Evolutionary conservation across 139 green algal genomes (phyloP).

Genomic region (Edaphochlamys debaryana): DNA sequence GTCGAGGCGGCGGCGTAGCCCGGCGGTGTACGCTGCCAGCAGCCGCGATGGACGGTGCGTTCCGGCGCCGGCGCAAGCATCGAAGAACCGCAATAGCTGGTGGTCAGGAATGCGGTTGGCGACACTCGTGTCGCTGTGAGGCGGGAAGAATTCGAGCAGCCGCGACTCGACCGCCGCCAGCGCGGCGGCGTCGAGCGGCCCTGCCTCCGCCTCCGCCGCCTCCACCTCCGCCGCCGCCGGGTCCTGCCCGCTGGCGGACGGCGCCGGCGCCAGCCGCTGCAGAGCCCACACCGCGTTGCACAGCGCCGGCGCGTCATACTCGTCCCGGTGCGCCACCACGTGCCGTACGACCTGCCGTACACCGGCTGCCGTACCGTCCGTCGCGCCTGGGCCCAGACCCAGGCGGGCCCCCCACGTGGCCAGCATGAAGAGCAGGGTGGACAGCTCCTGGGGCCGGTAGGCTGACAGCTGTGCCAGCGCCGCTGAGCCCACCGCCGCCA

Average conservation of each 20-base stretch:
- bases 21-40: background rate
- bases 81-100: constrained; percentile 25
- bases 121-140: background rate
- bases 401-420: background rate
- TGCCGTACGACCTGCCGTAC: background rate
- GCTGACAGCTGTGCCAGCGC: background rate
- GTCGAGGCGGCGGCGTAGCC: background rate
- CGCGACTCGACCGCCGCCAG: constrained; percentile 1
- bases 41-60: background rate
- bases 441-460: constrained; percentile 25
- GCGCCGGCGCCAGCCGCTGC: constrained; percentile 7
- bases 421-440: constrained; percentile 10
- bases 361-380: background rate
- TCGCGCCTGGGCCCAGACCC: background rate
- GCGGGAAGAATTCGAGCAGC: background rate
- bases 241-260: background rate
- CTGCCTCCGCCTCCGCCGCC: background rate
- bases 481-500: background rate
- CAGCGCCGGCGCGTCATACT: background rate
- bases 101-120: background rate
- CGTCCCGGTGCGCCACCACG: background rate
- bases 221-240: background rate
- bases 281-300: constrained; percentile 14
- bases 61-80: background rate
- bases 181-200: background rate